A percentile compares a stretch with the other conserved stretches of the same genome.
These are phyloP conservation scores for Pseudogymnoascus sp. DNA, from an alignment of 2,329 filamentous ascomycete species.

Conservation along the genomic window DNA sequence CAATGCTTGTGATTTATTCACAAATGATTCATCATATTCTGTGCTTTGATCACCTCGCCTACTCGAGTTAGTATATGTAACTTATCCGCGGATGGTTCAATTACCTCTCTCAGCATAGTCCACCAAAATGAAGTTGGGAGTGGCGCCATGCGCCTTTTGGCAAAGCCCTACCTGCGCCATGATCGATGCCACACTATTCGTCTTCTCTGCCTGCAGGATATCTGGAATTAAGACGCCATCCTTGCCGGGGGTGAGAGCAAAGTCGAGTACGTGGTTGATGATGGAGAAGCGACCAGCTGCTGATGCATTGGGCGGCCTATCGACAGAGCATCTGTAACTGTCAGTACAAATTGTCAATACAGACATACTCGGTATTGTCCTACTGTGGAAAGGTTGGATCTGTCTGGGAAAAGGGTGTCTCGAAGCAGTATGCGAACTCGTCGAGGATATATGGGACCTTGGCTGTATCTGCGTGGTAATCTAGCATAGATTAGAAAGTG, in stretches of 20 bases:
- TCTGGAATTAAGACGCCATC: slow-evolving; percentile 45
- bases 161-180: slow-evolving; percentile 43
- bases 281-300: slow-evolving; percentile 44
- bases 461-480: slow-evolving; percentile 47
- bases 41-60: slow-evolving; percentile 26
- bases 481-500: slow-evolving; percentile 34
- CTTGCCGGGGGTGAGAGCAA: slow-evolving; percentile 28
- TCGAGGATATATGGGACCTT: slow-evolving; percentile 55
- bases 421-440: slow-evolving; percentile 62
- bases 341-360: not conserved
- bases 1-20: not conserved
- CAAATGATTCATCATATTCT: slow-evolving; percentile 23
- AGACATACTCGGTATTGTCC: not conserved
- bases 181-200: slow-evolving; percentile 45
- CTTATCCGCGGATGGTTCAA: not conserved
- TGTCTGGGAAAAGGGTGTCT: slow-evolving; percentile 62
- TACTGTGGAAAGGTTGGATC: slow-evolving; percentile 45
- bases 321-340: slow-evolving; percentile 50
- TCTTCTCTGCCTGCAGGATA: slow-evolving; percentile 34
- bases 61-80: not conserved
- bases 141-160: slow-evolving; percentile 37
- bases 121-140: slow-evolving; percentile 48
- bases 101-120: slow-evolving; percentile 49
- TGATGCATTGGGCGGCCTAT: slow-evolving; percentile 48
- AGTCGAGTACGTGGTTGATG: slow-evolving; percentile 59